Percentiles rank a stretch among this genome's conserved stretches.
Evolutionary conservation across 768 basidiomycete species (phyloP).

Genomic region (Mycena metata): DNA sequence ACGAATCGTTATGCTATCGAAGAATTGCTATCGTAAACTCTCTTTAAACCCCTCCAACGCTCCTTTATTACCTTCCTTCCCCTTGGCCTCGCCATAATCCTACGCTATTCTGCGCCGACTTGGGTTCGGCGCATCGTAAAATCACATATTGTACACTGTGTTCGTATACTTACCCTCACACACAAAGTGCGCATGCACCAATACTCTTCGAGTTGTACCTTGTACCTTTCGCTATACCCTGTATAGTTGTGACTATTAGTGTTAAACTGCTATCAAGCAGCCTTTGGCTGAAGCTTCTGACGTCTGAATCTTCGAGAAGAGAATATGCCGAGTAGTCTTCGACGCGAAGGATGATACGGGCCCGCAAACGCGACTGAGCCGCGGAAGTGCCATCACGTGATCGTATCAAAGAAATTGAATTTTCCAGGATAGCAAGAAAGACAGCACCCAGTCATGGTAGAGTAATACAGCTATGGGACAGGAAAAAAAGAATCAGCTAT

Average conservation of each 20-base stretch:
- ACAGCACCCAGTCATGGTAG: conserved; percentile 40
- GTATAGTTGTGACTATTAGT: conserved; percentile 20
- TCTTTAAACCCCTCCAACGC: conserved; percentile 25
- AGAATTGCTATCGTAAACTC: conserved; percentile 18
- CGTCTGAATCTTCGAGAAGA: conserved; percentile 4
- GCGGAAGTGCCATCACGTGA: conserved; percentile 25
- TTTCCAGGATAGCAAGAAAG: conserved; percentile 26
- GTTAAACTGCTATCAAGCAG: conserved; percentile 22
- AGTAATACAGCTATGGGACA: conserved; percentile 42
- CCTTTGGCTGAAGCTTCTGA: conserved; percentile 11
- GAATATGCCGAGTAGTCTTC: conserved; percentile 8
- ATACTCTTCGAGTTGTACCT: conserved; percentile 24
- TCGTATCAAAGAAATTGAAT: conserved; percentile 4
- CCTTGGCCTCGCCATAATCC: conserved; percentile 23
- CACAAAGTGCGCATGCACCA: conserved; percentile 17
- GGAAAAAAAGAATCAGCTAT: conserved; percentile 42
- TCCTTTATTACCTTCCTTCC: conserved; percentile 4
- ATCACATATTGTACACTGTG: conserved; percentile 8
- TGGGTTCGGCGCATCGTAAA: conserved; percentile 21
- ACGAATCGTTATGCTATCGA: conserved; percentile 20
- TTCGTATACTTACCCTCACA: conserved; percentile 8
- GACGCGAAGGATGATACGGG: neutral
- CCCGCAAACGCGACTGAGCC: conserved; percentile 5
- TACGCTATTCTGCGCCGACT: conserved; percentile 26
- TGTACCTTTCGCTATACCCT: conserved; percentile 5